A percentile compares a stretch with the other conserved stretches of the same genome.
Conservation (phyloP, 2,329 filamentous ascomycete species). For the Paracoccidioides lutzii region DNA sequence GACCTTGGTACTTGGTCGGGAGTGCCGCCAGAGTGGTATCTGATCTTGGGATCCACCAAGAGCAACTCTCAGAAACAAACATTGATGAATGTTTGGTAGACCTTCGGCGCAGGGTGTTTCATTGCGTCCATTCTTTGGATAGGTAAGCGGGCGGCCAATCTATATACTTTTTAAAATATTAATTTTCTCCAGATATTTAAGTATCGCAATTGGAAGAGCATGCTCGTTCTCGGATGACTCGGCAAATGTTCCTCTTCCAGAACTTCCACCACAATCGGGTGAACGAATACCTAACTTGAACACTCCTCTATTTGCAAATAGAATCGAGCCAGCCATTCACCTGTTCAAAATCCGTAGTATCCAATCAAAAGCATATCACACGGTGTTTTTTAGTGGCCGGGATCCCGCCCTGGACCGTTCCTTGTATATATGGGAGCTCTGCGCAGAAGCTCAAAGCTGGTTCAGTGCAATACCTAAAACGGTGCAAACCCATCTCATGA, state of each 20-base stretch:
- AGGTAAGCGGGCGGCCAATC: constrained; percentile 40
- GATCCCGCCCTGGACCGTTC: constrained; percentile 55
- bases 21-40: constrained; percentile 78
- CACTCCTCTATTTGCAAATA: constrained; percentile 38
- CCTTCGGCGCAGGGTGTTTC: constrained; percentile 69
- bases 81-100: constrained; percentile 60
- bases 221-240: constrained; percentile 93
- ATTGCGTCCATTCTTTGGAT: constrained; percentile 82
- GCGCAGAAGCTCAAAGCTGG: constrained; percentile 58
- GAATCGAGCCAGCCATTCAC: constrained; percentile 58
- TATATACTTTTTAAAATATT: neutral
- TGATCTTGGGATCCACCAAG: constrained; percentile 86
- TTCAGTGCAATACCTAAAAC: constrained; percentile 58
- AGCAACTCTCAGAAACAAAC: constrained; percentile 59
- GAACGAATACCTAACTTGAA: constrained; percentile 12
- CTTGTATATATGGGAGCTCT: constrained; percentile 27
- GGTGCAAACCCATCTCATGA: constrained; percentile 52
- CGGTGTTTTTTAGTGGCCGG: constrained; percentile 67
- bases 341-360: constrained; percentile 73
- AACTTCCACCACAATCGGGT: constrained; percentile 34
- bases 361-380: constrained; percentile 82
- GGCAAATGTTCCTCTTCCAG: constrained; percentile 64
- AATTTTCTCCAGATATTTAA: constrained; percentile 54
- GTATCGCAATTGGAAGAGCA: constrained; percentile 71
- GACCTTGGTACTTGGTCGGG: constrained; percentile 86